These are phyloP conservation scores for Huntiella bhutanensis DNA, from an alignment of 2,329 filamentous ascomycete genomes.

Conservation along the genomic window DNA sequence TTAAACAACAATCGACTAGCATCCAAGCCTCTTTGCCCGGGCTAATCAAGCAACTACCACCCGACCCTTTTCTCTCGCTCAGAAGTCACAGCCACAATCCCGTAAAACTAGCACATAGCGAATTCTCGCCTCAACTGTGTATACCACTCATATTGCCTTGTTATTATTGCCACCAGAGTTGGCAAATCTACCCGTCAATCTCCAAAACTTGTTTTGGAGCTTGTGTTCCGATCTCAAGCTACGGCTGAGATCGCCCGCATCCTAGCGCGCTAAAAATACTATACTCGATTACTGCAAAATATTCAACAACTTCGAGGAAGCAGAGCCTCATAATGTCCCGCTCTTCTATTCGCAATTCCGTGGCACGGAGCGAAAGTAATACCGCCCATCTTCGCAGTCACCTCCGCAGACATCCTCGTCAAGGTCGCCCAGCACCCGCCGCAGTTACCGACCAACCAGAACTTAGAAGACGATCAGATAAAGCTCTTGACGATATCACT, in stretches of 20 bases:
- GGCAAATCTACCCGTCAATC: no score
- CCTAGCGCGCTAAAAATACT: no score
- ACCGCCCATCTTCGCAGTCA: constrained; percentile 6
- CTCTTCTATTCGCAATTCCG: constrained; percentile 7
- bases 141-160: no score
- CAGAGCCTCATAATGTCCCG: constrained; percentile 4
- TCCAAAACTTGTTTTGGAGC: background rate
- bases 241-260: no score
- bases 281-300: no score
- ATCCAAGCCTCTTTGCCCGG: background rate
- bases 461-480: constrained; percentile 1
- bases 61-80: background rate
- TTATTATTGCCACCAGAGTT: no score
- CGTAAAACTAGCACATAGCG: constrained; percentile 6
- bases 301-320: no score
- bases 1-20: background rate
- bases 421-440: background rate
- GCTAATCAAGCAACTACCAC: background rate
- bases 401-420: constrained; percentile 10
- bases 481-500: background rate
- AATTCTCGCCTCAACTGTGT: no score
- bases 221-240: background rate
- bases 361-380: constrained; percentile 5
- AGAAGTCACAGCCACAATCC: constrained; percentile 1
- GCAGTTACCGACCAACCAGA: background rate